phyloP scores from a whole-genome alignment of 257 asterid species.

The Solanum tarapatanum region DNA sequence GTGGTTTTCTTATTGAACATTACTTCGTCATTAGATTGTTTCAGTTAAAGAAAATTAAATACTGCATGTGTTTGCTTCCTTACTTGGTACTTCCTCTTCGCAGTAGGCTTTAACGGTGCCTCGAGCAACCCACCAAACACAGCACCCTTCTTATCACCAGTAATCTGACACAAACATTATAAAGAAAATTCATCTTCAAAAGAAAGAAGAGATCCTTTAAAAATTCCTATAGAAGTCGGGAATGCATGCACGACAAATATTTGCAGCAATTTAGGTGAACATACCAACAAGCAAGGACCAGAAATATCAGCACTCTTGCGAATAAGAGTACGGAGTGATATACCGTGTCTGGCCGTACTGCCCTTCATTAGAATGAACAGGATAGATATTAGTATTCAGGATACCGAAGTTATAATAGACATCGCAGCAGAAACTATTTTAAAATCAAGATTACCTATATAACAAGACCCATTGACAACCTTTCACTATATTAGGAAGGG shows the following conservation, averaged over 20 bases:
- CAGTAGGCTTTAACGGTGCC: slow-evolving; percentile 71
- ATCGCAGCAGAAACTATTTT: background rate
- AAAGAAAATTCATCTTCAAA: background rate
- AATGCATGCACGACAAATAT: background rate
- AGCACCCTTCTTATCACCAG: slow-evolving; percentile 92
- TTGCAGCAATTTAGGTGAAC: background rate
- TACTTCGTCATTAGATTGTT: background rate
- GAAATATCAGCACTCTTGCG: slow-evolving; percentile 45
- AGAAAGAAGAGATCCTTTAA: background rate
- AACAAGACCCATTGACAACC: slow-evolving; percentile 83
- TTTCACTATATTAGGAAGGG: slow-evolving; percentile 87
- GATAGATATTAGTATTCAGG: slow-evolving; percentile 20
- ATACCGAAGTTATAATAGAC: background rate
- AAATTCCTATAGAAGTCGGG: background rate
- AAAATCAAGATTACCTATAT: slow-evolving; percentile 50
- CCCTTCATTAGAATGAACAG: slow-evolving; percentile 56
- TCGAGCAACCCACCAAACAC: slow-evolving; percentile 93
- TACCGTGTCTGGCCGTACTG: slow-evolving; percentile 94
- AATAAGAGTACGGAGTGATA: slow-evolving; percentile 81
- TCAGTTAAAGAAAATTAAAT: background rate
- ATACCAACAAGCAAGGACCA: slow-evolving; percentile 90
- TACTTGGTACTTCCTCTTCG: slow-evolving; percentile 88
- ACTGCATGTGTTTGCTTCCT: slow-evolving; percentile 3
- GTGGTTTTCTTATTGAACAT: background rate
- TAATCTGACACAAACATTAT: slow-evolving; percentile 36